A percentile compares a stretch with the other conserved stretches of the same genome.
phyloP scores from a whole-genome alignment of 2,329 filamentous ascomycete genomes.

The Malbranchea cinnamomea region DNA sequence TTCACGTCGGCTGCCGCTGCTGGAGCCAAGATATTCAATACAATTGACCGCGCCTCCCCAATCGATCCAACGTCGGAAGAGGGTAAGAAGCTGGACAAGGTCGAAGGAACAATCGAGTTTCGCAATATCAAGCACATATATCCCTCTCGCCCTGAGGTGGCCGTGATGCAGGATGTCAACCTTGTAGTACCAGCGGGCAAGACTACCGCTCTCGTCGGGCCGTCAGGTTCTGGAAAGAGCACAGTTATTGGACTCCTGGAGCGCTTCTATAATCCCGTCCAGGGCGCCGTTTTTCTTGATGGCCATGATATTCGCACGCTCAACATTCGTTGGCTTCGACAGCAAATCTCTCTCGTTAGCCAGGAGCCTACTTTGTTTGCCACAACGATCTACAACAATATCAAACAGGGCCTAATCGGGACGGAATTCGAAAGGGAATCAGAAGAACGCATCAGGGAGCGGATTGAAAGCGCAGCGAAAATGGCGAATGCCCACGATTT shows the following conservation, averaged over 20 bases:
- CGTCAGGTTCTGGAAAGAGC: slow-evolving; percentile 87
- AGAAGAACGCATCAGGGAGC: slow-evolving; percentile 51
- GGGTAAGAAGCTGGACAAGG: slow-evolving; percentile 56
- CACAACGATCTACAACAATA: slow-evolving; percentile 79
- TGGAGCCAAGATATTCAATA: slow-evolving; percentile 81
- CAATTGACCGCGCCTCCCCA: slow-evolving; percentile 77
- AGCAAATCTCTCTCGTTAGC: slow-evolving; percentile 81
- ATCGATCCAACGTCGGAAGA: slow-evolving; percentile 58
- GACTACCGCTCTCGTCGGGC: slow-evolving; percentile 82
- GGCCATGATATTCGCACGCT: slow-evolving; percentile 65
- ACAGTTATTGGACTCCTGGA: slow-evolving; percentile 89
- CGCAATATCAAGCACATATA: slow-evolving; percentile 83
- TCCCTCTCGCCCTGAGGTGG: slow-evolving; percentile 78
- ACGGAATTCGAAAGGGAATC: slow-evolving; percentile 56
- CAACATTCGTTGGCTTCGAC: slow-evolving; percentile 80
- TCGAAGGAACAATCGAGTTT: slow-evolving; percentile 68
- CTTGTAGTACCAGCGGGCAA: slow-evolving; percentile 75
- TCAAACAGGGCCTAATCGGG: slow-evolving; percentile 78
- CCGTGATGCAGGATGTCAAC: slow-evolving; percentile 71
- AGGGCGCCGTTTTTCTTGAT: slow-evolving; percentile 64
- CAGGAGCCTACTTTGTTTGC: slow-evolving; percentile 88
- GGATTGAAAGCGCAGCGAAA: slow-evolving; percentile 67
- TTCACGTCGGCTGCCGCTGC: slow-evolving; percentile 74
- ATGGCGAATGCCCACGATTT: slow-evolving; percentile 95
- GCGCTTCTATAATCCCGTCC: slow-evolving; percentile 83